Conservation (phyloP, 140 eudicot genomes). For the Senecio squalidus region DNA sequence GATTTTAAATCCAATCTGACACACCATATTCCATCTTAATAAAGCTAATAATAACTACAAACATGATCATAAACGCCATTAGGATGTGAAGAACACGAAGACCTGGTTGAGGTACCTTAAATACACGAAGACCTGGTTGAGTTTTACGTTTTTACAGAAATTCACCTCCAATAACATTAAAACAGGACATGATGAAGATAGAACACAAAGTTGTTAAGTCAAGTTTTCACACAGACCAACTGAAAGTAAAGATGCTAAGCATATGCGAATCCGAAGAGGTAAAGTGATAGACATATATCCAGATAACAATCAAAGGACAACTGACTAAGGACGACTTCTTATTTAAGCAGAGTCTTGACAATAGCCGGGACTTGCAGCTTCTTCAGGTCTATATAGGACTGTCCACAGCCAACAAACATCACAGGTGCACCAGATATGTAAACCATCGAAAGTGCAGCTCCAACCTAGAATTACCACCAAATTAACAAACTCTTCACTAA, state of each 20-base stretch:
- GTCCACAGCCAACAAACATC: slow-evolving; percentile 99
- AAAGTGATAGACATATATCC: slow-evolving; percentile 3
- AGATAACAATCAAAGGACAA: slow-evolving; percentile 1
- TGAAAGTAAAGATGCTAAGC: slow-evolving; percentile 8
- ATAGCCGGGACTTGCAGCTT: slow-evolving; percentile 92
- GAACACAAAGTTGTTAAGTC: slow-evolving; percentile 10
- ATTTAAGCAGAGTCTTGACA: slow-evolving; percentile 88
- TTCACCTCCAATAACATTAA: too few relatives aligned
- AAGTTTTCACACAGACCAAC: slow-evolving; percentile 10
- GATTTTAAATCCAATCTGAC: too few relatives aligned
- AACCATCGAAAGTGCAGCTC: slow-evolving; percentile 98
- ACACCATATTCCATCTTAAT: too few relatives aligned
- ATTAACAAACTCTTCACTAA: neutral
- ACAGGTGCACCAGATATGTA: slow-evolving; percentile 98
- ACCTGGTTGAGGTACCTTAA: too few relatives aligned
- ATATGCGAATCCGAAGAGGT: neutral
- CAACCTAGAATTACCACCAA: slow-evolving; percentile 51
- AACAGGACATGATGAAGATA: neutral
- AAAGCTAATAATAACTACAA: too few relatives aligned
- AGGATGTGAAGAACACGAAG: too few relatives aligned
- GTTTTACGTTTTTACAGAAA: too few relatives aligned
- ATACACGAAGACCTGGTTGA: too few relatives aligned
- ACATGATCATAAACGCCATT: too few relatives aligned
- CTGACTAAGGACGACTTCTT: slow-evolving; percentile 13
- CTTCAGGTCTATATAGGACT: slow-evolving; percentile 88